phyloP scores from a whole-genome alignment of 306 rosid species.

The Vigna nakashimae region DNA sequence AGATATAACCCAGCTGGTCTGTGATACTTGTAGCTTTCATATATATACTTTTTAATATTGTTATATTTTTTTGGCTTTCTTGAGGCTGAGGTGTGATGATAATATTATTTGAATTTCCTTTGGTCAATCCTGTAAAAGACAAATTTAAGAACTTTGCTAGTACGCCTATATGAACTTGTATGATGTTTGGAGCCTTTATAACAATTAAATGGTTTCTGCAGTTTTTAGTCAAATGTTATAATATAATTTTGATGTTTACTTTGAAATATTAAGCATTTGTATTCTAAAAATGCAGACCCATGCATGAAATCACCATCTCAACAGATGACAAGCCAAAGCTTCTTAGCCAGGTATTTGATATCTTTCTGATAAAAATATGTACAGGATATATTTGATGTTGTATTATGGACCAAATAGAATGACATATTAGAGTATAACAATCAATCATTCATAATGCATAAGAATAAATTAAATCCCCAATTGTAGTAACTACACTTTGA shows the following conservation, averaged over 20 bases:
- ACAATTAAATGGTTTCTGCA: conserved; percentile 34
- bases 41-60: conserved; percentile 18
- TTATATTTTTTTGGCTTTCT: conserved; percentile 29
- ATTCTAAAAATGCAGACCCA: conserved; percentile 76
- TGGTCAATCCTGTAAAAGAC: conserved; percentile 1
- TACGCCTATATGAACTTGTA: conserved; percentile 36
- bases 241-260: conserved; percentile 29
- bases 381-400: neutral
- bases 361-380: conserved; percentile 1
- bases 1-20: conserved; percentile 33
- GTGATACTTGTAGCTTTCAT: conserved; percentile 35
- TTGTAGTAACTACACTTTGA: neutral
- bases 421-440: neutral
- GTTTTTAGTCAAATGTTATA: conserved; percentile 24
- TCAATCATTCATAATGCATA: neutral
- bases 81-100: conserved; percentile 38
- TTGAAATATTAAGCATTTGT: conserved; percentile 30
- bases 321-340: conserved; percentile 97
- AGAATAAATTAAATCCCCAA: neutral
- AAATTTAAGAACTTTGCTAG: conserved; percentile 32
- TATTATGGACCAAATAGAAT: neutral
- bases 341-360: conserved; percentile 86
- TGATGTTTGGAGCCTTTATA: conserved; percentile 10
- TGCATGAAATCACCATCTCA: conserved; percentile 98
- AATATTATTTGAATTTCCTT: conserved; percentile 8